Evolutionary conservation across 2,329 filamentous ascomycete species (phyloP), one percentile per base, ranked within the genome.

Genomic region (Beauveria medogensis): DNA sequence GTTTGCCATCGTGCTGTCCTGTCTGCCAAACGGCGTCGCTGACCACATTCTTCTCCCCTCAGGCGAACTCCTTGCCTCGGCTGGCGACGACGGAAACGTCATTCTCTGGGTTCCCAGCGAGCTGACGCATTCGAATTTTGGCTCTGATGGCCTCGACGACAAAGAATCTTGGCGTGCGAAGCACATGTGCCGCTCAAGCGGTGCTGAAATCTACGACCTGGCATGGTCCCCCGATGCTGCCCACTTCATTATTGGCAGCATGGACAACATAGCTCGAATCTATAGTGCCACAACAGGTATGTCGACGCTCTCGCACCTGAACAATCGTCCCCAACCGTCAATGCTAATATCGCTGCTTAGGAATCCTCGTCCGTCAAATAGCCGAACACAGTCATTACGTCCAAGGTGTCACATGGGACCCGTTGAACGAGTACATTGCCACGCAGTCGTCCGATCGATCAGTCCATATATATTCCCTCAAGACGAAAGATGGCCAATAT

Each of bases 341-440:
- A 54, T 41, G 8, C 55, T 50, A 43, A 50, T 18, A 10, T n/a
- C n/a, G n/a, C 41, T 53, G n/a, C 54, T 9, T 63, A 80, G 82
- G 82, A 62, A 79, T 80, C 37, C 73, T 92, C 65, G 89, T 97
- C 62, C 88, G 93, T 63, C 93, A 97, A 73, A 96, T 97, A 65
- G 93, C 93, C 57, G 93, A 97, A 73, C 93, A 97, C 75, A 96
- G 91, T 69, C 94, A 99, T 74, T 99, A 97, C 73, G 94, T 99
- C 20, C 94, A 99, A 76, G 94, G 94, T 53, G 95, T 99, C 8
- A 90, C 94, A 5, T 99, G 94, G 95, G 95, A 99, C 77, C 95
- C 94, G 26, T 77, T 97, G 60, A 97, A 97, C 76, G 94, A 99
- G 76, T 99, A 92, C 73, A 92, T 99, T 63, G 94, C 94, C 43